A percentile compares a stretch with the other conserved stretches of the same genome.
These are phyloP conservation scores for Diatrype stigma DNA, from an alignment of 2,329 filamentous ascomycete genomes.

Conservation along the genomic window DNA sequence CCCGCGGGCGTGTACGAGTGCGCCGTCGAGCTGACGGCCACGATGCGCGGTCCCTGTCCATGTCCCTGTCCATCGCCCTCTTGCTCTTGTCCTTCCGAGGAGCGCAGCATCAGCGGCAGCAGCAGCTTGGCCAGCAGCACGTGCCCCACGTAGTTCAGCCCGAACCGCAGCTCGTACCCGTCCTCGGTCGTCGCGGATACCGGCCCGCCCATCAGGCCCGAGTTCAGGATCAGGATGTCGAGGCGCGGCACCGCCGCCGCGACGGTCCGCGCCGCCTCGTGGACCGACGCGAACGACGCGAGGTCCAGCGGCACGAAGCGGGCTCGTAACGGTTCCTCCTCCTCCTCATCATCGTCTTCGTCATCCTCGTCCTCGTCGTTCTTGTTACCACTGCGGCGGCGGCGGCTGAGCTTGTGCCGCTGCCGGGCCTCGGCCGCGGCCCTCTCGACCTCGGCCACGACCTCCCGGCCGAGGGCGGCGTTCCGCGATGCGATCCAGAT, in stretches of 20 bases:
- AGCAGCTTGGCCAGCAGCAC: constrained; percentile 33
- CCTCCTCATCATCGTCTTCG: too few species aligned
- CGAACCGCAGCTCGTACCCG: constrained; percentile 41
- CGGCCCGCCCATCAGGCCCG: constrained; percentile 32
- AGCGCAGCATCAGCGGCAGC: constrained; percentile 24
- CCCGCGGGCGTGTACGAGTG: constrained; percentile 19
- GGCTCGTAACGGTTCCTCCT: too few species aligned
- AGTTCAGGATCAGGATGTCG: constrained; percentile 40
- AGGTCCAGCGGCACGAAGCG: constrained; percentile 31
- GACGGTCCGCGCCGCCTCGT: constrained; percentile 26
- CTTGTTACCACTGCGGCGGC: too few species aligned
- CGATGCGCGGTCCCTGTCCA: constrained; percentile 16
- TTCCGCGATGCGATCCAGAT: constrained; percentile 24
- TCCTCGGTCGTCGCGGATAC: constrained; percentile 30
- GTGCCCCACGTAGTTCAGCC: constrained; percentile 40
- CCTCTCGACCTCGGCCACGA: constrained; percentile 21
- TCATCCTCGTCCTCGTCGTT: too few species aligned
- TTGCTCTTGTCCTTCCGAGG: too few species aligned
- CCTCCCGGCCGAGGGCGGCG: constrained; percentile 16
- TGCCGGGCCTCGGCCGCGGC: constrained; percentile 7
- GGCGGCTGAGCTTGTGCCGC: too few species aligned
- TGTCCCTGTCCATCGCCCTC: too few species aligned
- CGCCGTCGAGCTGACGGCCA: constrained; percentile 17
- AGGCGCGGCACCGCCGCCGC: constrained; percentile 22
- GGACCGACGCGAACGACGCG: constrained; percentile 28